Evolutionary conservation across 345 rosid species (phyloP), one percentile per base, ranked within the genome.

Genomic region (Sapria himalayana): DNA sequence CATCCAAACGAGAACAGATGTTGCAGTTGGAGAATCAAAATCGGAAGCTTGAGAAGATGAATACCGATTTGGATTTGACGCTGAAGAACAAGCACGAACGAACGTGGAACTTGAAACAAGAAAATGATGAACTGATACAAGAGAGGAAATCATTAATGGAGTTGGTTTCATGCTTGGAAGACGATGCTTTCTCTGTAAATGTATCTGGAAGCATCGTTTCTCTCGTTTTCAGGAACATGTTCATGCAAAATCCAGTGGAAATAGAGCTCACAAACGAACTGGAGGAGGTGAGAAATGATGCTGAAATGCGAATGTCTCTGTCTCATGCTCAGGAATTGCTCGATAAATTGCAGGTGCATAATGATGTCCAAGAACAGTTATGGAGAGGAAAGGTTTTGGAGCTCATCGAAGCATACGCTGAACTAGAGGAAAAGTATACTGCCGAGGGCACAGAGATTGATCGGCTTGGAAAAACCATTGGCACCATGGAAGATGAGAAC

Each of bases 221-320:
- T 54, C 42, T 64, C 21, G 54, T 79, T 54, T 58, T 70, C 55
- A 67, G 65, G 65, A 55, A 68, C 39, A 39, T 55, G 21, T 50
- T 74, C 41, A 44, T 54, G 41, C 74, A 71, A 37, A 67, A 61
- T 39, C 48, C 57, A 58, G 31, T 53, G 50, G 75, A 61, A 56
- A 60, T 72, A 16, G 54, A 57, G 43, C 65, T 70, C 15, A 49
- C 48, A 39, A 29, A 39, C 37, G 76, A 77, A 52, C 60, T 91
- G 49, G 43, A 37, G 3, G 62, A 59, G 39, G 70, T 33, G 49
- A 63, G 57, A 49, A 48, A 45, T 25, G 76, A 71, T 46, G 48
- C 39, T 62, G 69, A 65, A 50, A 43, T 35, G 23, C 71, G 76
- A 86, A 86, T 71, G 58, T 54, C 69, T 55, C 64, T 71, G 58